Evolutionary conservation across 768 basidiomycete species (phyloP).

Genomic region (Steccherinum ochraceum): DNA sequence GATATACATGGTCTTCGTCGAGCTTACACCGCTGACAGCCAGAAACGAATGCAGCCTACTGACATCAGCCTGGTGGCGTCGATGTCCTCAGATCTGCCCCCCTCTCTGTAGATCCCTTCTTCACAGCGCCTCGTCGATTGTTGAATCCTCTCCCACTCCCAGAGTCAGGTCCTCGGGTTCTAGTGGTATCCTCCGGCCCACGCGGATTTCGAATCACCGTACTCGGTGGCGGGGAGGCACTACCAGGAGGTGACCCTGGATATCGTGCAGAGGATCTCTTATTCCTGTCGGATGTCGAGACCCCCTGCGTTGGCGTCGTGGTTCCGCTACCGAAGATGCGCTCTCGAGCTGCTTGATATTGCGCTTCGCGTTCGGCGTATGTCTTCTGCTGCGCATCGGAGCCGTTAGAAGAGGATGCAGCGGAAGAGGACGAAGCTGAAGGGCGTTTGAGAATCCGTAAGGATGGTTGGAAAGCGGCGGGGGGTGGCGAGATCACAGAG

Average conservation of each 20-base stretch:
- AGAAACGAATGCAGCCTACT: too few relatives aligned
- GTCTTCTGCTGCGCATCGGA: slow-evolving; percentile 27
- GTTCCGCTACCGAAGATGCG: slow-evolving; percentile 50
- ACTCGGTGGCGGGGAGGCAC: not conserved
- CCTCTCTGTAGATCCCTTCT: not conserved
- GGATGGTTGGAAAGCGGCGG: slow-evolving; percentile 52
- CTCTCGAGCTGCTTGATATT: slow-evolving; percentile 67
- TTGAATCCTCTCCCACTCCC: not conserved
- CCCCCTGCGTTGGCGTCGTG: not conserved
- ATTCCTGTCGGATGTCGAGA: not conserved
- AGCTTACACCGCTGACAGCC: too few relatives aligned
- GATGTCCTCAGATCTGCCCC: too few relatives aligned
- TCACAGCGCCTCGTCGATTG: not conserved
- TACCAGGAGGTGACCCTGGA: not conserved
- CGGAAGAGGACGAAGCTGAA: slow-evolving; percentile 22
- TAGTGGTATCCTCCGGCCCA: slow-evolving; percentile 5
- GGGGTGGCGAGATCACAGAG: slow-evolving; percentile 37
- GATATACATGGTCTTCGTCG: too few relatives aligned
- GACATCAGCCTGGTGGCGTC: too few relatives aligned
- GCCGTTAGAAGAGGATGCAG: slow-evolving; percentile 11
- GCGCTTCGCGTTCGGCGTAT: slow-evolving; percentile 61
- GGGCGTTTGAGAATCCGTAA: slow-evolving; percentile 74
- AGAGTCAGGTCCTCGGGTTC: not conserved
- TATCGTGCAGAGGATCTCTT: not conserved
- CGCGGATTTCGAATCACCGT: slow-evolving; percentile 9